Base-by-base conservation (phyloP, 345 rosid genomes). In the Eucalyptus marginata region DNA sequence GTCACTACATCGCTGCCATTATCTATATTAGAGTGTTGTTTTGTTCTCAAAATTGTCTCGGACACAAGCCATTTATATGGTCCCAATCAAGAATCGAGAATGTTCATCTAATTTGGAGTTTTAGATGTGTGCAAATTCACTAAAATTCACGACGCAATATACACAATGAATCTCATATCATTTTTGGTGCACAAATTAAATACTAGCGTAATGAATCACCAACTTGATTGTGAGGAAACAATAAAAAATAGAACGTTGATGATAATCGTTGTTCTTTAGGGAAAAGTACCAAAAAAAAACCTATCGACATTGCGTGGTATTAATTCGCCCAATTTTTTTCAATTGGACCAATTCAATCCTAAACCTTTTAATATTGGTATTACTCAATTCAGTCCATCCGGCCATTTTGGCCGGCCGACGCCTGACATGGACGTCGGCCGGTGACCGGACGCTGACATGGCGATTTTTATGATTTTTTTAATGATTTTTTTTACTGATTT, bases 61-160 rank as follows among this genome's bases (percentile, higher is more conserved):
- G 20, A 71, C 13, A 5, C 0, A 2, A 76, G 15, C 16, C 83
- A 76, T 76, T 76, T 40, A 20, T 36, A 6, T 40, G 83, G 27
- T 76, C 83, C 7, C 15, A 20, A 18, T 9, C 81, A 68, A 68
- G 81, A 68, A 33, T 68, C 2, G 25, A 68, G 44, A 68, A 8
- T 68, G 44, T 68, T 68, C 2, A 68, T n/a, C n/a, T n/a, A n/a
- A n/a, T n/a, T n/a, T n/a, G 80, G 46, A 76, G 83, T 20, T 36
- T 36, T 76, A 10, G 27, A 40, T 20, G 46, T 36, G 15, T 76
- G 20, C 27, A 40, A 36, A 40, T 40, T 76, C 83, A 76, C 15
- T 6, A 76, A 8, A 13, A 20, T 13, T 25, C 2, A 36, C 27
- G 0, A 40, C 0, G 2, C 3, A 10, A 4, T 76, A 40, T 20